These are phyloP conservation scores for Populus tomentosa DNA, from an alignment of 441 rosid species.

Conservation along the genomic window DNA sequence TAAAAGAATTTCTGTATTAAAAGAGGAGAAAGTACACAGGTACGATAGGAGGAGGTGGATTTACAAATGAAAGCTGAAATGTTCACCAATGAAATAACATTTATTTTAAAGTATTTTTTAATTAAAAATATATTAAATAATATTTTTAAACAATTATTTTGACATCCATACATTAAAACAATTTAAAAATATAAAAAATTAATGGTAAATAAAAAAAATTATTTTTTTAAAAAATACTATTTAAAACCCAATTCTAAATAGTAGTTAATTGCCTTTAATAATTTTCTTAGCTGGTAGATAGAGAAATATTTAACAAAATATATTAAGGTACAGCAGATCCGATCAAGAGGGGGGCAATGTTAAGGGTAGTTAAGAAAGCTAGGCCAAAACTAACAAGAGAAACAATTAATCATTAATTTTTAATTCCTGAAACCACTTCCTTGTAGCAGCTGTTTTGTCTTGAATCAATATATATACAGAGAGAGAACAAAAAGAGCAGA, in stretches of 20 bases:
- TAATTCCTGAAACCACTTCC: slow-evolving; percentile 9
- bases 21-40: neutral
- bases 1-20: neutral
- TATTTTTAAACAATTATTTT: too few species aligned
- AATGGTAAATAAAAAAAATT: too few species aligned
- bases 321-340: neutral
- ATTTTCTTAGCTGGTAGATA: neutral
- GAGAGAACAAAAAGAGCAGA: slow-evolving; percentile 21
- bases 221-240: too few species aligned
- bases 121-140: too few species aligned
- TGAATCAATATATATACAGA: slow-evolving; percentile 2
- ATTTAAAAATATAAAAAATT: too few species aligned
- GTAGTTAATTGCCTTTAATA: too few species aligned
- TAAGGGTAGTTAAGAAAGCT: slow-evolving; percentile 10
- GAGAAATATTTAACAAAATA: neutral
- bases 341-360: slow-evolving; percentile 10
- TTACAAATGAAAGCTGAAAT: neutral
- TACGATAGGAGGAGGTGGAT: neutral
- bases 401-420: slow-evolving; percentile 9
- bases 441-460: slow-evolving; percentile 20
- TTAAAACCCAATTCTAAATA: too few species aligned
- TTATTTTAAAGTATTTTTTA: too few species aligned
- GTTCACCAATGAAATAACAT: neutral
- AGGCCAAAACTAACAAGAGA: neutral
- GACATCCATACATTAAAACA: fast-evolving